Evolutionary conservation across 1,284 basidiomycete species (phyloP).

Genomic region (Irpex rosettiformis): DNA sequence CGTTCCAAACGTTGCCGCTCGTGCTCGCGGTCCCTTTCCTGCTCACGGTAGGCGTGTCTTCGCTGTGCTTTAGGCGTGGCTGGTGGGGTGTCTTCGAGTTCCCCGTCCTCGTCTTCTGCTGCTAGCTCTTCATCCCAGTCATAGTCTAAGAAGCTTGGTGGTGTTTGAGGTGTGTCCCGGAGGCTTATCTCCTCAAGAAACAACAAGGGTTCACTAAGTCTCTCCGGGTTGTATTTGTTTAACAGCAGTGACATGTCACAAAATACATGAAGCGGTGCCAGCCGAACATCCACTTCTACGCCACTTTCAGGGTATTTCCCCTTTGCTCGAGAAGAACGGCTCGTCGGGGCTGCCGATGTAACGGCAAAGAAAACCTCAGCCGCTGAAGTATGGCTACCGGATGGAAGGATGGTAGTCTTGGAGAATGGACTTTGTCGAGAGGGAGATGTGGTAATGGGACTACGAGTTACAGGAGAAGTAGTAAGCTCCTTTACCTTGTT

Average conservation of each 20-base stretch:
- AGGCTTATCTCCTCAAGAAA: slow-evolving; percentile 37
- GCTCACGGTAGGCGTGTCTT: slow-evolving; percentile 13
- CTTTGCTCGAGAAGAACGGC: slow-evolving; percentile 6
- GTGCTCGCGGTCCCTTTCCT: slow-evolving; percentile 34
- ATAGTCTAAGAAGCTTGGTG: slow-evolving; percentile 2
- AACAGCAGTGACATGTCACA: slow-evolving; percentile 58
- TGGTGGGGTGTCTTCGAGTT: slow-evolving; percentile 34
- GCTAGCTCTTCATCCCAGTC: slow-evolving; percentile 18
- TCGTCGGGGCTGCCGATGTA: not conserved
- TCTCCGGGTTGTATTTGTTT: slow-evolving; percentile 32
- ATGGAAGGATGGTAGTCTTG: not conserved
- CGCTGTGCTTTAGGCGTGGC: slow-evolving; percentile 29
- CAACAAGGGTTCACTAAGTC: slow-evolving; percentile 30
- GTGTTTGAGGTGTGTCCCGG: not conserved
- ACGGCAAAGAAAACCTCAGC: slow-evolving; percentile 20
- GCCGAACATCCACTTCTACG: slow-evolving; percentile 33
- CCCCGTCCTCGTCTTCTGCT: slow-evolving; percentile 19
- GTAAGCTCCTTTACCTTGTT: not conserved
- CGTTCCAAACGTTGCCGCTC: slow-evolving; percentile 43
- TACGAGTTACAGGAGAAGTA: not conserved
- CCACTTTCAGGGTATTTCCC: slow-evolving; percentile 10
- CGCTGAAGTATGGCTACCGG: slow-evolving; percentile 13
- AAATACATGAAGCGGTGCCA: slow-evolving; percentile 70
- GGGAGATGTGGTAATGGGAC: not conserved
- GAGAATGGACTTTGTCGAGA: not conserved